A percentile compares a stretch with the other conserved stretches of the same genome.
Conservation (phyloP, 345 rosid species). For the Sapria himalayana region DNA sequence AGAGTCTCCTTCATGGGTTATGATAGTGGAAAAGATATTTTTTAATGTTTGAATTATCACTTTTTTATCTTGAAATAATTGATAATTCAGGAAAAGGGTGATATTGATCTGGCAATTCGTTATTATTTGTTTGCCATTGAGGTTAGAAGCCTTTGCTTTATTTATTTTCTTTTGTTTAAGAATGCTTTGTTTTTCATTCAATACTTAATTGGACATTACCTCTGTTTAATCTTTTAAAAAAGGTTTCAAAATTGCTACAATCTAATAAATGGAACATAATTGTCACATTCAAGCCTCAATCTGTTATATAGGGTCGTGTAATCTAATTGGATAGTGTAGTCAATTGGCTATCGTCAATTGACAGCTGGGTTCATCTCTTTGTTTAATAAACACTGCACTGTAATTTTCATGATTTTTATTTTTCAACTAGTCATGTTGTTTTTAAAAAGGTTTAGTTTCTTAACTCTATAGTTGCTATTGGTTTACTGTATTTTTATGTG, state of each 20-base stretch:
- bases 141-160: slow-evolving; percentile 29
- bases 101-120: slow-evolving; percentile 73
- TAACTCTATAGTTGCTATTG: no score
- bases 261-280: not conserved
- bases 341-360: not conserved
- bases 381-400: no score
- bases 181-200: not conserved
- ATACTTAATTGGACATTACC: no score
- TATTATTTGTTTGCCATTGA: slow-evolving; percentile 88
- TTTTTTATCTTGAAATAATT: no score
- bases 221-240: no score
- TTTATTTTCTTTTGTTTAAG: not conserved
- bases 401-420: no score
- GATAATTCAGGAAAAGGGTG: slow-evolving; percentile 95
- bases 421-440: no score
- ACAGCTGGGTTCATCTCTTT: no score
- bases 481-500: no score
- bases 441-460: no score
- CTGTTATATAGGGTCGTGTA: not conserved
- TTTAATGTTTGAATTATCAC: not conserved
- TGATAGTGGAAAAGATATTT: not conserved
- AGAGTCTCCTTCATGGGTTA: slow-evolving; percentile 1
- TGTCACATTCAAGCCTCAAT: no score
- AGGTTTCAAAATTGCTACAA: no score
- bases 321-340: not conserved